These are phyloP conservation scores for Coemansia sp. DNA, from an alignment of 192 early-diverging fungal genomes.

Conservation along the genomic window DNA sequence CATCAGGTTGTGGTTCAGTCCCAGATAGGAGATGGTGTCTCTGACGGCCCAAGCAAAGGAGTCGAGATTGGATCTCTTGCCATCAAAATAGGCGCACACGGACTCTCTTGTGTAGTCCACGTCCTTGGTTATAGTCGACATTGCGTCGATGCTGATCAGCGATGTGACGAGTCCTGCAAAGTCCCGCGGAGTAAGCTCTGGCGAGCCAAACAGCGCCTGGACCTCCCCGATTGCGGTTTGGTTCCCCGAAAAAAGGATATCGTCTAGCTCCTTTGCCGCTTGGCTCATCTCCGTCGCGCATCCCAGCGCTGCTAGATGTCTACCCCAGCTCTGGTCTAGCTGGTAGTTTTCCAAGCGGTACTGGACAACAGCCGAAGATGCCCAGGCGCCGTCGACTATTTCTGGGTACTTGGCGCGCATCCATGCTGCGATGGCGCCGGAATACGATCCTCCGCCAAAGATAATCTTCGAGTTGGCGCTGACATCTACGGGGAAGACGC, in stretches of 20 bases:
- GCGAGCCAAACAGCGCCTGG: conserved; percentile 25
- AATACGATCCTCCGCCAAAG: conserved; percentile 69
- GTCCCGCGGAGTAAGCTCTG: conserved; percentile 26
- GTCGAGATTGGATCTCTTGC: conserved; percentile 16
- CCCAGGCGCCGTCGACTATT: conserved; percentile 61
- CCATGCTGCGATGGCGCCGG: conserved; percentile 71
- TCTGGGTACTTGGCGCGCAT: conserved; percentile 61
- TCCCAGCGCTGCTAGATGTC: conserved; percentile 27
- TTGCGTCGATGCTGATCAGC: conserved; percentile 18
- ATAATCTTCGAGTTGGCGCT: conserved; percentile 23
- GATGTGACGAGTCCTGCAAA: conserved; percentile 28
- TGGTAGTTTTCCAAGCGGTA: conserved; percentile 58
- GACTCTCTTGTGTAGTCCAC: conserved; percentile 15
- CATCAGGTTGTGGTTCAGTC: conserved; percentile 12
- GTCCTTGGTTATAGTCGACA: conserved; percentile 10
- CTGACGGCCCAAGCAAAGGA: conserved; percentile 23
- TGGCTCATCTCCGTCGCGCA: conserved; percentile 31
- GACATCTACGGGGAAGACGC: conserved; percentile 21
- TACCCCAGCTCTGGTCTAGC: conserved; percentile 53
- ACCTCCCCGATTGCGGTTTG: conserved; percentile 11
- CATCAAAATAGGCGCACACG: conserved; percentile 30
- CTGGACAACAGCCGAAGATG: conserved; percentile 67
- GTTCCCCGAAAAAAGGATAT: conserved; percentile 24
- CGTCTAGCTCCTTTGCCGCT: conserved; percentile 48
- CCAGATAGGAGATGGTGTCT: conserved; percentile 10